These are phyloP conservation scores for Handroanthus guayacan DNA, from an alignment of 257 asterid species.

Conservation along the genomic window DNA sequence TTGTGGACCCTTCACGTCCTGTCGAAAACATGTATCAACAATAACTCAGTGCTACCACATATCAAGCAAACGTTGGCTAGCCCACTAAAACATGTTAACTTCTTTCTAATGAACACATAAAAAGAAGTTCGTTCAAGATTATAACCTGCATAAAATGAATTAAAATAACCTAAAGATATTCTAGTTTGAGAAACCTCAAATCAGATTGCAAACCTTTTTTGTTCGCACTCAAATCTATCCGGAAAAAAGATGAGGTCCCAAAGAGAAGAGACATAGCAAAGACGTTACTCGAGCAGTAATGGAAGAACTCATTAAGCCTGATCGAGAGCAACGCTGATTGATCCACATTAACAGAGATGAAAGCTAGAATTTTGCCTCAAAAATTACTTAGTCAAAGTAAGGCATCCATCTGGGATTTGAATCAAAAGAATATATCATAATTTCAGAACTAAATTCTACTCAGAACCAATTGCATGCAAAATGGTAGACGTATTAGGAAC, in stretches of 20 bases:
- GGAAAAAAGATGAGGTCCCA: not conserved
- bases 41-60: constrained; percentile 25
- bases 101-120: not conserved
- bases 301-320: not conserved
- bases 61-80: not conserved
- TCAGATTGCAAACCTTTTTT: not conserved
- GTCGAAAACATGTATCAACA: constrained; percentile 34
- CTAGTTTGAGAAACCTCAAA: not conserved
- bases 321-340: not conserved
- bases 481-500: not conserved
- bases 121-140: not conserved
- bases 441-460: not conserved
- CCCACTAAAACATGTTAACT: not conserved
- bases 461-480: not conserved
- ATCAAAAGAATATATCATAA: not conserved
- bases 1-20: constrained; percentile 99
- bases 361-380: no score
- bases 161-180: not conserved
- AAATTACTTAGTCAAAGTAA: no score
- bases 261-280: not conserved
- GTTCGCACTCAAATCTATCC: not conserved
- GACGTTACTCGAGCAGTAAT: not conserved
- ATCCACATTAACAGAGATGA: no score
- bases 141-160: not conserved
- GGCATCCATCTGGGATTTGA: no score